A percentile compares a stretch with the other conserved stretches of the same genome.
These are phyloP conservation scores for Pyrenula aspistea DNA, from an alignment of 495 filamentous ascomycete genomes.

Conservation along the genomic window DNA sequence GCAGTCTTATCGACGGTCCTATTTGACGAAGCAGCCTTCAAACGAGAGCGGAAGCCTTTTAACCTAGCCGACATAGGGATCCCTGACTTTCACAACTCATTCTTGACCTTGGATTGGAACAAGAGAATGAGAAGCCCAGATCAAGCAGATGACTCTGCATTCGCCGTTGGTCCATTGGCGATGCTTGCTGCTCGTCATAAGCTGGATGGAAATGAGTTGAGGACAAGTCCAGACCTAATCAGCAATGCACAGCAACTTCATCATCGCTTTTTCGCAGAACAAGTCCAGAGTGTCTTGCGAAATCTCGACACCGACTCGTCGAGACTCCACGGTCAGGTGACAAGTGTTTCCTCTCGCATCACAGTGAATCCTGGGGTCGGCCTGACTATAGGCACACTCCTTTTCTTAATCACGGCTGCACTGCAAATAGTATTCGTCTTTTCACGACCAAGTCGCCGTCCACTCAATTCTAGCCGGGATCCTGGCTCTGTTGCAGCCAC, in stretches of 20 bases:
- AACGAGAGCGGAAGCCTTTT: not conserved
- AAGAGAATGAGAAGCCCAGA: not conserved
- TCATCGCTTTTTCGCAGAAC: not conserved
- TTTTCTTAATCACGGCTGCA: not conserved
- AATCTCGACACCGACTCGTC: not conserved
- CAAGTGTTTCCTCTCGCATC: not conserved
- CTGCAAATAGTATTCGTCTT: not conserved
- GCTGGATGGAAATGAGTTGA: not conserved
- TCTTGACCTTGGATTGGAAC: not conserved
- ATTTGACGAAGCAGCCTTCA: constrained; percentile 11
- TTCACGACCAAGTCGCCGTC: not conserved
- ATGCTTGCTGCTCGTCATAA: not conserved
- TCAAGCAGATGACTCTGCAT: not conserved
- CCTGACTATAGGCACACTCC: not conserved
- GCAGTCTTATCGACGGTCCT: constrained; percentile 11
- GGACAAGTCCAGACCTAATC: not conserved
- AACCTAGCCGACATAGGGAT: not conserved
- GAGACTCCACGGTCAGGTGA: not conserved
- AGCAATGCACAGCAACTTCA: not conserved
- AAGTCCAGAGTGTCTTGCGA: not conserved
- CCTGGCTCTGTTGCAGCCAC: not conserved
- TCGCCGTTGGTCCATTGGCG: not conserved
- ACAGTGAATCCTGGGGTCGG: not conserved
- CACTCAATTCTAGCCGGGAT: not conserved
- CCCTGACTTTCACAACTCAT: not conserved